Percentiles rank a stretch among this genome's conserved stretches.
These are phyloP conservation scores for Rhodotorula sp. DNA, from an alignment of 1,284 basidiomycete genomes.

Conservation along the genomic window DNA sequence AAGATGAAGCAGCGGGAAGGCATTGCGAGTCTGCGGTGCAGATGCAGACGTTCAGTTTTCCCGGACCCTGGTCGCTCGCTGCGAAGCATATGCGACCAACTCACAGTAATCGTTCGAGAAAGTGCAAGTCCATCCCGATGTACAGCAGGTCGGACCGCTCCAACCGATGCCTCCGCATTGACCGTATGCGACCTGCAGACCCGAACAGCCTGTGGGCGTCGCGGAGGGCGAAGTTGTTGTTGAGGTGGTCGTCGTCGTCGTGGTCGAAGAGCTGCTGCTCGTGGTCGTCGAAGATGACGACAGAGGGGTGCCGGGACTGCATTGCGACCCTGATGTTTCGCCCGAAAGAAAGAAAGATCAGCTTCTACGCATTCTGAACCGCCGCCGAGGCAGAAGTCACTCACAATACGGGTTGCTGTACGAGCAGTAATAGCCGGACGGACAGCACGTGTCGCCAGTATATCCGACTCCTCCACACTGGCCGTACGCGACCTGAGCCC, in stretches of 20 bases:
- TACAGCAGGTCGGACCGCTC: constrained; percentile 1
- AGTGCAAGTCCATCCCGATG: neutral
- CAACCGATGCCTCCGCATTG: constrained; percentile 17
- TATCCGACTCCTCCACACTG: constrained; percentile 3
- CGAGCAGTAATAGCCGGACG: constrained; percentile 9
- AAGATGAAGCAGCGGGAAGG: neutral
- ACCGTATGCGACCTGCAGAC: neutral
- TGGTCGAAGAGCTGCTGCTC: neutral
- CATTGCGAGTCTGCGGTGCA: constrained; percentile 13
- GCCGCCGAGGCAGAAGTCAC: neutral
- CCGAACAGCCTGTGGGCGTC: neutral
- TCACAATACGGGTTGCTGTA: constrained; percentile 1
- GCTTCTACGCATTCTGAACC: neutral
- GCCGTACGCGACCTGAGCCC: neutral
- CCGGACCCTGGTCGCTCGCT: too few species aligned
- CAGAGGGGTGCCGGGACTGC: neutral
- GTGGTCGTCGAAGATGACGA: neutral
- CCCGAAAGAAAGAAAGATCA: too few species aligned
- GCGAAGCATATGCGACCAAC: neutral
- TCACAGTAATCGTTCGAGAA: constrained; percentile 3
- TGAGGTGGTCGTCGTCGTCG: neutral
- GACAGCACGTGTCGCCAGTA: constrained; percentile 11
- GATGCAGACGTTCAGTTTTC: neutral
- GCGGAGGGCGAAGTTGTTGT: neutral
- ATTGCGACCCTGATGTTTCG: neutral